Evolutionary conservation across 768 basidiomycete genomes (phyloP), one percentile per base, ranked within the genome.

Genomic region (Tricholoma saponaceum): DNA sequence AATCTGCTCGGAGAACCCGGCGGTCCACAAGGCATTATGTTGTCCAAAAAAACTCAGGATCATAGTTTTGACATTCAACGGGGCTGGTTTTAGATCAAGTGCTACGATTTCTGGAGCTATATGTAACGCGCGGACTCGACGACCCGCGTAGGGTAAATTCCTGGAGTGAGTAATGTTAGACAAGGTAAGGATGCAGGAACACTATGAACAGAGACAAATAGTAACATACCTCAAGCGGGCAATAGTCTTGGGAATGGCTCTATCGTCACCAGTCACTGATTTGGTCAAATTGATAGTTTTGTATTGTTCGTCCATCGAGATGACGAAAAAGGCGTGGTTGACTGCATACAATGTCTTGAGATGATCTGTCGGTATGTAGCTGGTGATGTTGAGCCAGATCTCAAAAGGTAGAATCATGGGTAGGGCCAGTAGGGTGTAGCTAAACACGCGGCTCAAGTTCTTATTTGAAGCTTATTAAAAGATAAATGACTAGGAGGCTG

Each of bases 241-340:
- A 23, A 53, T 14, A 22, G 16, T 53, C 20, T 14, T 13, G 5
- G 44, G 35, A 9, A 53, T 39, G 5, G 26, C 41, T 26, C 18
- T 30, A 44, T 53, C 56, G 63, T 51, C 30, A 61, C 54, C 16
- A 51, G 28, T 4, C 28, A 8, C 8, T 28, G 28, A 28, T 4
- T 12, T 5, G 16, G 54, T 54, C 61, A 55, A n/a, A 63, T 49
- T 32, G 49, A 61, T 44, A 22, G 37, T 13, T 43, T 52, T 49
- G 49, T 70, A 70, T 18, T 60, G 65, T 37, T 59, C 56, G 9
- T 66, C 58, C 61, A 70, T 58, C 1, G 61, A 56, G 41, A 66
- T 63, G 28, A 56, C 35, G 39, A 67, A 62, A 6, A 67, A 52
- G n/a, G 53, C 30, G 20, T 55, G 60, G 41, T 64, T 64, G 39